phyloP scores from a whole-genome alignment of 2,329 filamentous ascomycete genomes.

The Stachybotrys chartarum region DNA sequence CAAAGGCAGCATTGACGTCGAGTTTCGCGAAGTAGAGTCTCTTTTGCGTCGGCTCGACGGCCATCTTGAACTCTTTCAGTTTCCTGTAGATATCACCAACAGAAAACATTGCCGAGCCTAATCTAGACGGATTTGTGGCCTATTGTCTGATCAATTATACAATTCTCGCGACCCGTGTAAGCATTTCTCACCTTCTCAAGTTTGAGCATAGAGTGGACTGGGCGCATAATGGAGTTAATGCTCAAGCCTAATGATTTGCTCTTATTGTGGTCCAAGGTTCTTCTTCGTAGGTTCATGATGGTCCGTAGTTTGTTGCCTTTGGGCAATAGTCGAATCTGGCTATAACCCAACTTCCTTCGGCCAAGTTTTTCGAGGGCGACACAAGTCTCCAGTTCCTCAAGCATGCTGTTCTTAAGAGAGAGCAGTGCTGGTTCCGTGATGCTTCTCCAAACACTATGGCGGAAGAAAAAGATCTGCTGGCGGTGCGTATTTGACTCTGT shows the following conservation, averaged over 20 bases:
- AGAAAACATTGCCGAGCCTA: constrained; percentile 79
- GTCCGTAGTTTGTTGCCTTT: constrained; percentile 71
- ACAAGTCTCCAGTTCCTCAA: constrained; percentile 63
- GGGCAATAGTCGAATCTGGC: constrained; percentile 73
- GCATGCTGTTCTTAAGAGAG: constrained; percentile 62
- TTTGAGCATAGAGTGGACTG: constrained; percentile 69
- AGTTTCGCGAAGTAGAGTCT: constrained; percentile 83
- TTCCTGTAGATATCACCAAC: constrained; percentile 72
- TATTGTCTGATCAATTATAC: constrained; percentile 6
- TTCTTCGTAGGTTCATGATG: constrained; percentile 77
- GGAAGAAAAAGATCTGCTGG: constrained; percentile 84
- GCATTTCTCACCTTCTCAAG: constrained; percentile 59
- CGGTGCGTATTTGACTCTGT: constrained; percentile 81
- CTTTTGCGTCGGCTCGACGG: constrained; percentile 27
- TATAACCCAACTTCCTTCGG: constrained; percentile 63
- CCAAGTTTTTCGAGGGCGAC: constrained; percentile 52
- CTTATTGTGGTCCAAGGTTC: constrained; percentile 46
- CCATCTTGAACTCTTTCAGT: constrained; percentile 61
- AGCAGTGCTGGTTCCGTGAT: constrained; percentile 67
- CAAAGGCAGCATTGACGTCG: constrained; percentile 88
- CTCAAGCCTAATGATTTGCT: constrained; percentile 52
- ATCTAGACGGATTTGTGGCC: constrained; percentile 41
- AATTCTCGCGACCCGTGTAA: background rate
- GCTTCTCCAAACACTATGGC: constrained; percentile 83
- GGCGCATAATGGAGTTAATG: constrained; percentile 50